Conservation (phyloP, 2,329 filamentous ascomycete species). For the Venturia oleaginea region DNA sequence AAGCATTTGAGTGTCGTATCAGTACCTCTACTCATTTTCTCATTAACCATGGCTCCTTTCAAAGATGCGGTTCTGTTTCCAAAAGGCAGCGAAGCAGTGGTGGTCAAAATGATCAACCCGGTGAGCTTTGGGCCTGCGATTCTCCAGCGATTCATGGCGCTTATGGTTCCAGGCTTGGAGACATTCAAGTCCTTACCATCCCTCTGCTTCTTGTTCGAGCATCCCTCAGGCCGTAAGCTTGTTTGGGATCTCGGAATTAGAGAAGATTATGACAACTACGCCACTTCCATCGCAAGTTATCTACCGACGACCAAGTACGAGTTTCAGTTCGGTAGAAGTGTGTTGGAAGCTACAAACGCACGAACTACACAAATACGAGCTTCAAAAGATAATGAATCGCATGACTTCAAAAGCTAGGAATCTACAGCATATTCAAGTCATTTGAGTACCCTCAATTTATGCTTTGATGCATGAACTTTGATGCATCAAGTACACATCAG, state of each 20-base stretch:
- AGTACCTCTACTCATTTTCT: no score
- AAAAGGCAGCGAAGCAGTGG: background rate
- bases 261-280: constrained; percentile 37
- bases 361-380: no score
- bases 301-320: background rate
- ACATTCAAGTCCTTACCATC: background rate
- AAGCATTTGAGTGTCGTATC: background rate
- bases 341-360: no score
- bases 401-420: no score
- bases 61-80: background rate
- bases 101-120: background rate
- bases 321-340: constrained; percentile 25
- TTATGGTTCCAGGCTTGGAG: background rate
- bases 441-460: no score
- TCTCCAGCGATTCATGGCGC: background rate
- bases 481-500: no score
- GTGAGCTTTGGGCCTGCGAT: constrained; percentile 2
- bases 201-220: constrained; percentile 40
- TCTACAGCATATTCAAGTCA: no score
- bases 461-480: no score
- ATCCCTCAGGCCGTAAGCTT: constrained; percentile 30
- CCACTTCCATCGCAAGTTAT: constrained; percentile 18
- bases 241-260: constrained; percentile 40
- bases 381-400: no score
- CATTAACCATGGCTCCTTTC: background rate